Base-by-base conservation (phyloP, 306 rosid species). In the Fagus crenata region DNA sequence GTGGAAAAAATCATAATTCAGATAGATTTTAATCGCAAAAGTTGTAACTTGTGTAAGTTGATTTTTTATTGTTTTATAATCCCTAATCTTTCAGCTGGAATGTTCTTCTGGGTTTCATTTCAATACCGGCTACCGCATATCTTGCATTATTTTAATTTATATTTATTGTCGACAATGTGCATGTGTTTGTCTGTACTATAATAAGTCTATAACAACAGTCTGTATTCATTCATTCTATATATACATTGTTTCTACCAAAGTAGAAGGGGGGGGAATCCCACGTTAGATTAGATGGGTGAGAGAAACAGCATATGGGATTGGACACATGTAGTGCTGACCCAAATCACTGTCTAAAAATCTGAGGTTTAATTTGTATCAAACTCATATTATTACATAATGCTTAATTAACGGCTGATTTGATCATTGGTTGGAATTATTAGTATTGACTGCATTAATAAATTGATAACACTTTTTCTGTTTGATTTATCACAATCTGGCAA, bases 81-180 rank as follows among this genome's bases (percentile, higher is more conserved):
- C 65, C n/a, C 70, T 37, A 51, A 72, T 73, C 70, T 85, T 81
- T 41, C 77, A 73, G 79, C 85, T 81, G 84, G 88, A 88, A 88
- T 88, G 90, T 89, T 88, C 90, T 77, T 67, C n/a, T 35, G 18
- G 11, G 31, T 49, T 32, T 4, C 11, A 22, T 58, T 22, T 46
- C 14, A 58, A 22, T 22, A 22, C 51, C 43, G 7, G n/a, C n/a
- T 6, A 42, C 74, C 56, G 46, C 71, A 40, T 67, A 7, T 17
- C 46, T 67, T 67, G 15, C 33, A 17, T 5, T 7, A 37, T 39
- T 14, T 60, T 31, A 60, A 60, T 18, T 60, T 7, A 8, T 32
- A 11, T 11, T 60, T 8, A 17, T 65, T 39, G n/a, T 36, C 32
- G 12, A 65, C 31, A 36, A 37, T 65, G 12, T 36, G 31, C 14